Base-by-base conservation (phyloP, 768 basidiomycete genomes). In the Strobilomyces dryophilus region DNA sequence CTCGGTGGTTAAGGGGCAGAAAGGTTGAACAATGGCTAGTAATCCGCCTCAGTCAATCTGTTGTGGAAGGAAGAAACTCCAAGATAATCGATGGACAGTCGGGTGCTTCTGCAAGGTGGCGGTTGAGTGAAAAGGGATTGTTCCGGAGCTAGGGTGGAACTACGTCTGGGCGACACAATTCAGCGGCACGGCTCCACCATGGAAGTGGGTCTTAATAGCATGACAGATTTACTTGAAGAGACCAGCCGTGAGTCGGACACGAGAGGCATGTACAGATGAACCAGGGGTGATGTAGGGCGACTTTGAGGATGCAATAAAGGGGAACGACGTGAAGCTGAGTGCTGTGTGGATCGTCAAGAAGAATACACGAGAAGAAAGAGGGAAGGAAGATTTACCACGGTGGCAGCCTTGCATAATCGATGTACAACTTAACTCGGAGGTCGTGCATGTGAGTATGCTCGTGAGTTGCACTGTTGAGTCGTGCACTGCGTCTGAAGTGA, bases 91-190 rank as follows among this genome's bases (percentile, higher is more conserved):
- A 70, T 29, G 32, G 54, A 5, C 7, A 41, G 1, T 14, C 57
- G 56, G 3, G 48, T 18, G 0, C 55, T 65, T 46, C 32, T 54
- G 42, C 42, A 58, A 9, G 50, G 31, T 3, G 61, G 58, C 11
- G 67, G 65, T 20, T 67, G 69, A 1, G 68, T 69, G 45, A 69
- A 69, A 41, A 71, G 65, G 10, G 63, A 67, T 9, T 45, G 54
- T 20, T 61, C 49, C 3, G 5, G 40, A 21, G 41, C 47, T 18
- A 57, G 42, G 5, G 58, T 42, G 5, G 68, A 45, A 39, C 53
- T 51, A 15, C 2, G 31, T 14, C 14, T 8, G 15, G 54, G 53
- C 14, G 53, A n/a, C 3, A 8, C 10, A 18, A 20, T 20, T 0
- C 5, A 45, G 34, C 46, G 47, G 24, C 56, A 55, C 34, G 63